Evolutionary conservation across 306 rosid genomes (phyloP), one percentile per base, ranked within the genome.

Genomic region (Erythrophleum fordii): DNA sequence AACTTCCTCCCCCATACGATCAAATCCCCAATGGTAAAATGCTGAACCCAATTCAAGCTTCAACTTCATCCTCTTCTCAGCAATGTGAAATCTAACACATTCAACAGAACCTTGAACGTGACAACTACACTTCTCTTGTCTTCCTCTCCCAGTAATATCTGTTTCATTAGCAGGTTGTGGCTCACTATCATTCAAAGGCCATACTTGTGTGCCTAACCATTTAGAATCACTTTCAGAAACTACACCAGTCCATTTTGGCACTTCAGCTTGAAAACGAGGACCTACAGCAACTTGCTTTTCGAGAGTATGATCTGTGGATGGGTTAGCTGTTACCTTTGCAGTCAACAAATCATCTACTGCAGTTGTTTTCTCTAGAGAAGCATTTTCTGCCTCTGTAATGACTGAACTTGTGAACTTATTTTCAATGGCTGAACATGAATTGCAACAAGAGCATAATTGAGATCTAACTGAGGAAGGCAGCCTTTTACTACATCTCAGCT

Each of bases 1-100:
- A 87, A 91, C 87, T 70, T 90, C 97, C 87, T 95, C 99, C 2
- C 98, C 98, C 97, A 90, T 95, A 4, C 69, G 77, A 86, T 90
- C 78, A 73, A 95, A 90, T 79, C 87, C 84, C 96, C 96, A 95
- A 18, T 14, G 86, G 81, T 81, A 93, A 85, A 93, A 93, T 58
- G 26, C 88, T 26, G 83, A 71, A 25, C 96, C 93, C 79, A 95
- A 84, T 77, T 93, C 91, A 45, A 69, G 97, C 86, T 83, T 90
- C 86, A 95, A 71, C 82, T 85, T 91, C 91, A 89, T 82, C 89
- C 90, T 87, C 25, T 79, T 89, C 86, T 95, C 99, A 23, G 93
- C 92, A 62, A 93, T 86, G 83, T 93, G 99, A 83, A 93, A 90
- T 84, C 99, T 89, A 62, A 86, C 55, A 80, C 99, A 95, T 64